A percentile compares a stretch with the other conserved stretches of the same genome.
phyloP scores from a whole-genome alignment of 192 early-diverging fungal species.

The Coemansia sp. region DNA sequence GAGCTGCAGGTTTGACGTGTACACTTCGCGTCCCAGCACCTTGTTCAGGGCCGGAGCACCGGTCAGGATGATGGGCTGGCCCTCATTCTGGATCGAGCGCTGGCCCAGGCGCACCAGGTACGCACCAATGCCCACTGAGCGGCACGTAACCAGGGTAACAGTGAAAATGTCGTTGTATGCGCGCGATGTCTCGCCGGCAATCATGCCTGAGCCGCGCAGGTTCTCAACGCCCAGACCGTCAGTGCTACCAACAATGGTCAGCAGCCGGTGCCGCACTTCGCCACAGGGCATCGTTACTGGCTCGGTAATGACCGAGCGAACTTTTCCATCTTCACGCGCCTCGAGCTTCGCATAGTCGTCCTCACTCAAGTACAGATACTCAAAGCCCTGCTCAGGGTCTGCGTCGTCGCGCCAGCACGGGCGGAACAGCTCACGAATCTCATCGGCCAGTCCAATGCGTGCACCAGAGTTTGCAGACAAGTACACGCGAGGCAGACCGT shows the following conservation, averaged over 20 bases:
- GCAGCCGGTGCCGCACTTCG: constrained; percentile 77
- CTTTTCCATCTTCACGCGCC: constrained; percentile 56
- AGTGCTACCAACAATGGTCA: constrained; percentile 80
- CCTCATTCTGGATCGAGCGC: constrained; percentile 95
- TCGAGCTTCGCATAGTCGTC: constrained; percentile 69
- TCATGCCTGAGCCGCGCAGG: constrained; percentile 92
- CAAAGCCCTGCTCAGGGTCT: constrained; percentile 84
- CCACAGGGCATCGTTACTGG: constrained; percentile 63
- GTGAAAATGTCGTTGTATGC: constrained; percentile 99
- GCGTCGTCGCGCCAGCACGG: constrained; percentile 80
- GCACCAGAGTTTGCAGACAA: constrained; percentile 98
- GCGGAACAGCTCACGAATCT: constrained; percentile 83
- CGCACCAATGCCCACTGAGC: constrained; percentile 98
- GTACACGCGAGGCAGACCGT: constrained; percentile 91
- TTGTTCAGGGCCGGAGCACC: constrained; percentile 98
- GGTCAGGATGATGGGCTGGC: constrained; percentile 97
- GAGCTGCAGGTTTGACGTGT: constrained; percentile 96
- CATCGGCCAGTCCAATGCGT: constrained; percentile 94
- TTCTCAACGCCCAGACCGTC: constrained; percentile 97
- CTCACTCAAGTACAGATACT: constrained; percentile 87
- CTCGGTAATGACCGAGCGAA: constrained; percentile 74
- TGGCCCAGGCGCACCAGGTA: constrained; percentile 98
- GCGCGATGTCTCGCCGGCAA: constrained; percentile 93
- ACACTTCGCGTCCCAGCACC: constrained; percentile 96
- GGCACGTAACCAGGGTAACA: constrained; percentile 92